phyloP scores from a whole-genome alignment of 2,329 filamentous ascomycete species.

The Aspergillus hortae region DNA sequence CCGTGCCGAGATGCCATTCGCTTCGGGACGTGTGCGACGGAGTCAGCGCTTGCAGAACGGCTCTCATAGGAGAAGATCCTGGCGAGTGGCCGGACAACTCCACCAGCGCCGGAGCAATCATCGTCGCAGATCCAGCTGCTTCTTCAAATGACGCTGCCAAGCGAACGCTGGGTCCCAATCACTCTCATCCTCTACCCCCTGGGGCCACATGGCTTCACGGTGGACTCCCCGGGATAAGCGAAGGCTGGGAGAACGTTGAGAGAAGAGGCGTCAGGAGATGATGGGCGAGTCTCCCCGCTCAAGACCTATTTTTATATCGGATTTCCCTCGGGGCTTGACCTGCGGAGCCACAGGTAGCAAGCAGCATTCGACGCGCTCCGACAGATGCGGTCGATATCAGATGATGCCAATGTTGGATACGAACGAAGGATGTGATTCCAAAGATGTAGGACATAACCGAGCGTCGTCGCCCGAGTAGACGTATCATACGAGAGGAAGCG shows the following conservation, averaged over 20 bases:
- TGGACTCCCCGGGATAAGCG: conserved; percentile 11
- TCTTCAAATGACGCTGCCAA: conserved; percentile 3
- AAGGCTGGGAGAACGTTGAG: conserved; percentile 8
- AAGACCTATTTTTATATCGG: neutral
- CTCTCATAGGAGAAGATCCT: conserved; percentile 20
- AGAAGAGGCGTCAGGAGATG: neutral
- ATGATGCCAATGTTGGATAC: neutral
- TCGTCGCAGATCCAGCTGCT: neutral
- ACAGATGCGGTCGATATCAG: neutral
- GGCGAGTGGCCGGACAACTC: conserved; percentile 10
- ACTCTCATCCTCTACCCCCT: neutral
- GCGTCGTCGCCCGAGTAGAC: neutral
- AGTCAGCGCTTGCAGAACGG: conserved; percentile 28
- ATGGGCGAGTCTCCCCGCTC: neutral
- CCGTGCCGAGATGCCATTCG: conserved; percentile 2
- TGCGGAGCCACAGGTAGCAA: neutral
- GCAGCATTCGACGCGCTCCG: neutral
- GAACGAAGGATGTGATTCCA: conserved; percentile 1
- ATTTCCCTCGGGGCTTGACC: neutral
- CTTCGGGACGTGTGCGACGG: conserved; percentile 19
- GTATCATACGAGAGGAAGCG: neutral
- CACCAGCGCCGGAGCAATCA: conserved; percentile 15
- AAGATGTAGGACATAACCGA: neutral
- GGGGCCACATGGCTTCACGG: conserved; percentile 15
- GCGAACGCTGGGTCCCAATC: conserved; percentile 1